phyloP scores from a whole-genome alignment of 2,329 filamentous ascomycete species.

The Diaporthe sp. region DNA sequence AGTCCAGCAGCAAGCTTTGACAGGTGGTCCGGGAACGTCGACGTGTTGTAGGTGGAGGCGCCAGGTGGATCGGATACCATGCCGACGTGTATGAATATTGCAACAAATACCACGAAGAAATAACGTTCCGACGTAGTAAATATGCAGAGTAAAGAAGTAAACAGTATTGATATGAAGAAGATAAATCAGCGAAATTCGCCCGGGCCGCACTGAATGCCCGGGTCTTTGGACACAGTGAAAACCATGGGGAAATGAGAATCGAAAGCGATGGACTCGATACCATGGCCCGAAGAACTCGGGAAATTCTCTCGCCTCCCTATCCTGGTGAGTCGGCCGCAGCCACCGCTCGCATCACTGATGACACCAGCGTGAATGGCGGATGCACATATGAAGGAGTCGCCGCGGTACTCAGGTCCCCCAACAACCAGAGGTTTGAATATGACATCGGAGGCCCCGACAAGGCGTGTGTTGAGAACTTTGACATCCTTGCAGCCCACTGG shows the following conservation, averaged over 20 bases:
- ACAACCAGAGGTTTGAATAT: slow-evolving; percentile 75
- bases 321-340: slow-evolving; percentile 79
- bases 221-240: slow-evolving; percentile 60
- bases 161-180: slow-evolving; percentile 84
- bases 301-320: slow-evolving; percentile 77
- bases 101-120: slow-evolving; percentile 84
- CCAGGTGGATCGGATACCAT: slow-evolving; percentile 88
- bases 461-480: slow-evolving; percentile 74
- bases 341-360: slow-evolving; percentile 73
- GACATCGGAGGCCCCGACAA: slow-evolving; percentile 77
- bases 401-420: slow-evolving; percentile 82
- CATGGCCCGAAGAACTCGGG: slow-evolving; percentile 73
- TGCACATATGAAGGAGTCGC: slow-evolving; percentile 83
- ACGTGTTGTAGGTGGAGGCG: slow-evolving; percentile 55
- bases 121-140: slow-evolving; percentile 83
- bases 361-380: slow-evolving; percentile 81
- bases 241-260: slow-evolving; percentile 90
- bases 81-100: slow-evolving; percentile 91
- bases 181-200: slow-evolving; percentile 86
- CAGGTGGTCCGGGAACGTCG: slow-evolving; percentile 75
- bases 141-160: slow-evolving; percentile 81
- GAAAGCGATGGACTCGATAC: slow-evolving; percentile 82
- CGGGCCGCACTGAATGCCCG: slow-evolving; percentile 74
- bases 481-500: slow-evolving; percentile 68
- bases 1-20: slow-evolving; percentile 84